Percentiles rank a stretch among this genome's conserved stretches.
Conservation (phyloP, 1,284 basidiomycete species). For the Sutorius eximius region DNA sequence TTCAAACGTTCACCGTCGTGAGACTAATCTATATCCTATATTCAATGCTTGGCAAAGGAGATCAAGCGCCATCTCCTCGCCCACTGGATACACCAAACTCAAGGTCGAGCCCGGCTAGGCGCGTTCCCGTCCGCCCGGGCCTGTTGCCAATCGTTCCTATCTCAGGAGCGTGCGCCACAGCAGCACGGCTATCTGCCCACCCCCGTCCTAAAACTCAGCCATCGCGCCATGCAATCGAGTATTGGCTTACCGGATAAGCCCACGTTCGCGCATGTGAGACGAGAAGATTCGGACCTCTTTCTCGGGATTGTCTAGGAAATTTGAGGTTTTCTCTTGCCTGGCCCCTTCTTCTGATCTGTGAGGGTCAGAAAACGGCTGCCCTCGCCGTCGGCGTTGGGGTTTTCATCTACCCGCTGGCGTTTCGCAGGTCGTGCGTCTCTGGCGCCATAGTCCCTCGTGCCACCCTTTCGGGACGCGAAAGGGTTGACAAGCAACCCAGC, state of each 20-base stretch:
- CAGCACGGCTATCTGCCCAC: too few species aligned
- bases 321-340: constrained; percentile 48
- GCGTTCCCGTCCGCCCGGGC: too few species aligned
- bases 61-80: neutral
- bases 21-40: too few species aligned
- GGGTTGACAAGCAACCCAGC: constrained; percentile 49
- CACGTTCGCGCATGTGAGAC: constrained; percentile 62
- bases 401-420: constrained; percentile 18
- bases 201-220: neutral
- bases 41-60: too few species aligned
- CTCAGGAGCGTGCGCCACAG: too few species aligned
- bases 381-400: constrained; percentile 26
- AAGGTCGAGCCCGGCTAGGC: too few species aligned
- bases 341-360: constrained; percentile 37
- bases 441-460: constrained; percentile 21
- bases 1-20: neutral
- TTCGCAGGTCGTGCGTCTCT: constrained; percentile 20
- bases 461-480: constrained; percentile 34
- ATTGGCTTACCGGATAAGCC: constrained; percentile 56
- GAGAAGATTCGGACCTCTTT: constrained; percentile 55
- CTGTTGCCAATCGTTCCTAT: too few species aligned
- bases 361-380: constrained; percentile 32
- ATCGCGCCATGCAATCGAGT: neutral
- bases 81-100: too few species aligned
- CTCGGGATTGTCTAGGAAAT: constrained; percentile 62